phyloP scores from a whole-genome alignment of 192 early-diverging fungal species.

The Phlyctochytrium bullatum region DNA sequence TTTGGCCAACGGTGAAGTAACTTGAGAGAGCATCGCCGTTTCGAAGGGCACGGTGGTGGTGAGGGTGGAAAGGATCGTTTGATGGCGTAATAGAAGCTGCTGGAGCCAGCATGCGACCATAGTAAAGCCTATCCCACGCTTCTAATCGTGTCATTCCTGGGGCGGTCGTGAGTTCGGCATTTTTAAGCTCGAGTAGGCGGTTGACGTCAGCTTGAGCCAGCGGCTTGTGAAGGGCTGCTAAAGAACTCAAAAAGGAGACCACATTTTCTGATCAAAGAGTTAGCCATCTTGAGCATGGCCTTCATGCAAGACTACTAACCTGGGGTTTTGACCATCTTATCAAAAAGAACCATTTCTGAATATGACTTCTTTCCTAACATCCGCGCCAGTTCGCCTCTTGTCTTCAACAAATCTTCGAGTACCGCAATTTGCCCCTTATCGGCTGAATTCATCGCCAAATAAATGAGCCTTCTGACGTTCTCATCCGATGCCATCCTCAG shows the following conservation, averaged over 20 bases:
- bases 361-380: slow-evolving; percentile 78
- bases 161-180: slow-evolving; percentile 11
- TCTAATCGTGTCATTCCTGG: slow-evolving; percentile 29
- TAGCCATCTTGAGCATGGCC: too few relatives aligned
- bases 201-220: slow-evolving; percentile 49
- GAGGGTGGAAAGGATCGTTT: slow-evolving; percentile 16
- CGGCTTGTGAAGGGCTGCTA: slow-evolving; percentile 61
- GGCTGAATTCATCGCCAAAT: slow-evolving; percentile 72
- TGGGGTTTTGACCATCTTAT: slow-evolving; percentile 91
- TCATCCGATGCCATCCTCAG: slow-evolving; percentile 63
- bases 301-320: slow-evolving; percentile 43
- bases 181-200: slow-evolving; percentile 47
- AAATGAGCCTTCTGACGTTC: slow-evolving; percentile 68
- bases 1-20: slow-evolving; percentile 86
- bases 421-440: slow-evolving; percentile 57
- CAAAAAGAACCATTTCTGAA: slow-evolving; percentile 78
- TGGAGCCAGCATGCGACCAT: slow-evolving; percentile 43
- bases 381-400: slow-evolving; percentile 69
- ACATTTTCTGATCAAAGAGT: slow-evolving; percentile 72
- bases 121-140: slow-evolving; percentile 86
- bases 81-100: neutral
- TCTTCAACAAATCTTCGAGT: slow-evolving; percentile 73
- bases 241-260: slow-evolving; percentile 73
- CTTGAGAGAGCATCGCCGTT: slow-evolving; percentile 50
- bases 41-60: neutral